These are phyloP conservation scores for Zoysia japonica DNA, from an alignment of 176 grass and related monocot genomes.

Conservation along the genomic window DNA sequence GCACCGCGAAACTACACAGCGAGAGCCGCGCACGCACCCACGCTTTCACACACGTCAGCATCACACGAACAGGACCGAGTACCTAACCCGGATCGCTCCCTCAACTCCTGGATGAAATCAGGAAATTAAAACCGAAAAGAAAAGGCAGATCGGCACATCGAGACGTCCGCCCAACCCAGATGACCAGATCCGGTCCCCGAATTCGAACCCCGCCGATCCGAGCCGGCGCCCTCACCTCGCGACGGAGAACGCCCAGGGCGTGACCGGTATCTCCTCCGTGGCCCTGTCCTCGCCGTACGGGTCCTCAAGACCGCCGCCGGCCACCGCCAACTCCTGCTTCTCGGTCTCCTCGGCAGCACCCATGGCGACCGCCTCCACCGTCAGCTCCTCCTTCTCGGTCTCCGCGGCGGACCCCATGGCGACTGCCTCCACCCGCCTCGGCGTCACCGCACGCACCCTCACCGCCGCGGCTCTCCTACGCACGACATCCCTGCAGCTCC, in stretches of 20 bases:
- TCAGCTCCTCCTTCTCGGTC: constrained; percentile 33
- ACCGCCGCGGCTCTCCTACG: constrained; percentile 41
- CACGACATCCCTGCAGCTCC: constrained; percentile 40
- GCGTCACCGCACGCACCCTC: constrained; percentile 31
- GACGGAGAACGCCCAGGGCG: constrained; percentile 81
- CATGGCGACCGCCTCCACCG: constrained; percentile 43
- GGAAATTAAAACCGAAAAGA: background rate
- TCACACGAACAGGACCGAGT: constrained; percentile 28
- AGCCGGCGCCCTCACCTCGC: constrained; percentile 62
- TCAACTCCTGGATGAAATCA: background rate
- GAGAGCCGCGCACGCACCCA: background rate
- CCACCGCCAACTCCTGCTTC: constrained; percentile 14
- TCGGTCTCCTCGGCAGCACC: constrained; percentile 12
- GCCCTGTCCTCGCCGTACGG: constrained; percentile 43
- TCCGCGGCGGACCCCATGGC: constrained; percentile 33
- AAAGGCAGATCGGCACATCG: constrained; percentile 40
- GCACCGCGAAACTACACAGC: background rate
- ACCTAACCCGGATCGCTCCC: constrained; percentile 32
- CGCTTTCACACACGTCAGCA: constrained; percentile 22
- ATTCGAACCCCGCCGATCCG: constrained; percentile 22
- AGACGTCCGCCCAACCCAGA: constrained; percentile 33
- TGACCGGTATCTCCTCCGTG: constrained; percentile 69
- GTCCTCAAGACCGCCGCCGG: constrained; percentile 45
- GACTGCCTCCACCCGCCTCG: constrained; percentile 47
- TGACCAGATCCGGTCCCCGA: constrained; percentile 34